A percentile compares a stretch with the other conserved stretches of the same genome.
Conservation (phyloP, 192 early-diverging fungal species). For the Linnemannia schmuckeri region DNA sequence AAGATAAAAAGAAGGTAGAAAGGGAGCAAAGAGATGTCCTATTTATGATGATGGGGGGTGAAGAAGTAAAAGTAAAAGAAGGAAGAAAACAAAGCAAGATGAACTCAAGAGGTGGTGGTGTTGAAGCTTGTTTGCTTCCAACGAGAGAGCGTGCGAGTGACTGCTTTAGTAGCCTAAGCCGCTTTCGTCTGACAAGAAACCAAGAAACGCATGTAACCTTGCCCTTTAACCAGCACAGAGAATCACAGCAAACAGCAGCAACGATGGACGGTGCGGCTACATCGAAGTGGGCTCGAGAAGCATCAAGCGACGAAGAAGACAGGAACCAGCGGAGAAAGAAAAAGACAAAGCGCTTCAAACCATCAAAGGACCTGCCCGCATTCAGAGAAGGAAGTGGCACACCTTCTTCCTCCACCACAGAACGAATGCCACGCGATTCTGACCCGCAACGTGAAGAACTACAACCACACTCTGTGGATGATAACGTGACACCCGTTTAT, state of each 20-base stretch:
- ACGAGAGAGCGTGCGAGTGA: neutral
- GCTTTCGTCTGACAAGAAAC: neutral
- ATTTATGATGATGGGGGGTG: neutral
- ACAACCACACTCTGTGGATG: neutral
- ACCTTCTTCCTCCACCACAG: constrained; percentile 13
- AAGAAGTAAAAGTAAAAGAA: neutral
- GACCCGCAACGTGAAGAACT: constrained; percentile 9
- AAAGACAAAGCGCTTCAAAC: constrained; percentile 43
- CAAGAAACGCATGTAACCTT: too few relatives aligned
- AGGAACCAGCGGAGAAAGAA: constrained; percentile 17
- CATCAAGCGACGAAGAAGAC: constrained; percentile 50
- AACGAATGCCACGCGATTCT: constrained; percentile 1
- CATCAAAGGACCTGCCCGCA: constrained; percentile 36
- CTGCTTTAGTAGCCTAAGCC: constrained; percentile 6
- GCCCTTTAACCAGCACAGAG: neutral
- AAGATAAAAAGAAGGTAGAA: neutral
- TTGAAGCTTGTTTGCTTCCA: constrained; percentile 5
- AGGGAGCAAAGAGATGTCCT: neutral
- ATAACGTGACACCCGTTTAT: neutral
- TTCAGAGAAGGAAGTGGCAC: constrained; percentile 43
- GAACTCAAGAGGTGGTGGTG: neutral
- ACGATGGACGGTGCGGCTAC: constrained; percentile 26
- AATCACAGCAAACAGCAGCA: constrained; percentile 8
- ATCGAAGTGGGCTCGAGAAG: constrained; percentile 49
- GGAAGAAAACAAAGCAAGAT: neutral